Conservation (phyloP, 148 eudicot species). For the Amaranthus hypochondriacus region DNA sequence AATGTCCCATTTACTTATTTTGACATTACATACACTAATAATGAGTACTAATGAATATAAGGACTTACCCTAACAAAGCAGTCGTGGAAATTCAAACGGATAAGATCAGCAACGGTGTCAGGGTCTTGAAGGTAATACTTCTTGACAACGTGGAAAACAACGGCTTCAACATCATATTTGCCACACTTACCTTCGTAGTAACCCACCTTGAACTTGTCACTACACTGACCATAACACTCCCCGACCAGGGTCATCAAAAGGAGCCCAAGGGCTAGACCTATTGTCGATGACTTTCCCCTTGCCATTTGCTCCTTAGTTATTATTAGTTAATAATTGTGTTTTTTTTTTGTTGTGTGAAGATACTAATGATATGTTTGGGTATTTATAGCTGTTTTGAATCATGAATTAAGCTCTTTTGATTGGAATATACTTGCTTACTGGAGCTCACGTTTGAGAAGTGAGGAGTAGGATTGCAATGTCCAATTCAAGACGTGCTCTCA, state of each 20-base stretch:
- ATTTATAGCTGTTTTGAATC: background rate
- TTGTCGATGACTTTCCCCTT: constrained; percentile 9
- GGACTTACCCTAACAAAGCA: constrained; percentile 27
- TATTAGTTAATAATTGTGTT: background rate
- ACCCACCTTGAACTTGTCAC: constrained; percentile 4
- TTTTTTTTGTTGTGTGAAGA: constrained; percentile 3
- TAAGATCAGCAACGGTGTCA: constrained; percentile 25
- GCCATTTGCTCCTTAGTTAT: constrained; percentile 2
- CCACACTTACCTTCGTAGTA: constrained; percentile 21
- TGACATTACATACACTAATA: background rate
- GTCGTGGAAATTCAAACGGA: constrained; percentile 31
- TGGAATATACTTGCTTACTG: background rate
- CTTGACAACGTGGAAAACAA: constrained; percentile 17
- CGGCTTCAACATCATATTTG: constrained; percentile 14
- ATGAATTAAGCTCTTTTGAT: background rate
- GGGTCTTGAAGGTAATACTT: background rate
- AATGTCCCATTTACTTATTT: background rate
- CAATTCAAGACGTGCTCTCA: background rate
- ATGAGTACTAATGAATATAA: background rate
- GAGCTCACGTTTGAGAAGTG: background rate
- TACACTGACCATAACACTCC: constrained; percentile 21
- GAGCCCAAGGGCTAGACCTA: constrained; percentile 18
- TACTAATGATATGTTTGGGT: background rate
- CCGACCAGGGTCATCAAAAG: constrained; percentile 26
- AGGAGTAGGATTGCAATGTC: background rate